These are phyloP conservation scores for Ilyonectria sp. DNA, from an alignment of 2,329 filamentous ascomycete species.

Conservation along the genomic window DNA sequence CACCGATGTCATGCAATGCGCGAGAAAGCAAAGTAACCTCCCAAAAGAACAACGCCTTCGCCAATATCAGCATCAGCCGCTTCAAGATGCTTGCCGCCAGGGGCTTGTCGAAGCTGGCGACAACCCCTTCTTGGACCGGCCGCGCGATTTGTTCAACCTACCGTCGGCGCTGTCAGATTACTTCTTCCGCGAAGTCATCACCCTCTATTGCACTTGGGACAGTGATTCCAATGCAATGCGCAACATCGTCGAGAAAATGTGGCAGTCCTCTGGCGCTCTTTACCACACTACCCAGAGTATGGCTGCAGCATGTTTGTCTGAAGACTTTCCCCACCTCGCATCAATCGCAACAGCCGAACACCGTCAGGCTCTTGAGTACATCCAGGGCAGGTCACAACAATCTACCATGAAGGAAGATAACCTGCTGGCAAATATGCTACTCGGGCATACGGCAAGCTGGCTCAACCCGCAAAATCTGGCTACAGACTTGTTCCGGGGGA, in stretches of 20 bases:
- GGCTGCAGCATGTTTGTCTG: conserved; percentile 40
- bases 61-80: not conserved
- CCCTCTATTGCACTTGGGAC: conserved; percentile 42
- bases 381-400: not conserved
- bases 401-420: conserved; percentile 10
- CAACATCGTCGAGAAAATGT: conserved; percentile 38
- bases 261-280: conserved; percentile 36
- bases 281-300: conserved; percentile 46
- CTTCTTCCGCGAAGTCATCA: conserved; percentile 43
- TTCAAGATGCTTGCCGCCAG: too few relatives aligned
- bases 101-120: not conserved
- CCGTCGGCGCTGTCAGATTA: conserved; percentile 36
- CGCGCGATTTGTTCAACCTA: conserved; percentile 28
- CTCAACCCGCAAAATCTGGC: conserved; percentile 39
- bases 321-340: conserved; percentile 37
- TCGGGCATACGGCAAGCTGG: conserved; percentile 43
- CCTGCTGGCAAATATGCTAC: conserved; percentile 29
- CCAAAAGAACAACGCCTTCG: not conserved
- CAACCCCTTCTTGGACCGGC: not conserved
- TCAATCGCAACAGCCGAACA: conserved; percentile 30
- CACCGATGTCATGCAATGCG: not conserved
- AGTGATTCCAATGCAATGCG: conserved; percentile 42
- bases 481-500: conserved; percentile 33
- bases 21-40: too few relatives aligned
- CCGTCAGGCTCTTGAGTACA: conserved; percentile 24